phyloP scores from a whole-genome alignment of 129 eudicot genomes.

The Helichrysum umbraculigerum region DNA sequence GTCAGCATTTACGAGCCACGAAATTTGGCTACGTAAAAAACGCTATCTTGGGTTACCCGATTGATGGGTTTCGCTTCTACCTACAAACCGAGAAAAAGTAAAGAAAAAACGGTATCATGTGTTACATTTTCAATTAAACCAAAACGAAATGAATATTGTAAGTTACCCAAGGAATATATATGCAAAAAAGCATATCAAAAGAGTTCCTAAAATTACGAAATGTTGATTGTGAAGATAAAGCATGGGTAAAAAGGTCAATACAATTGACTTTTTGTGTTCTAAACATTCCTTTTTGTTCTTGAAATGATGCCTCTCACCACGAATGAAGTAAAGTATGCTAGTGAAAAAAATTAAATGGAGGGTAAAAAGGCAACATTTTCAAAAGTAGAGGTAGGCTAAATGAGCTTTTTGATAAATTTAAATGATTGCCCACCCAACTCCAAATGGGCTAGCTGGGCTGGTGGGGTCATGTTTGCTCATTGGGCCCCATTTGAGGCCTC shows the following conservation, averaged over 20 bases:
- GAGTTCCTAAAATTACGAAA: neutral
- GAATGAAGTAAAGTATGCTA: conserved; percentile 30
- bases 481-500: conserved; percentile 37
- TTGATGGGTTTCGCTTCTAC: neutral
- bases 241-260: conserved; percentile 25
- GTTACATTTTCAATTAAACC: neutral
- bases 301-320: conserved; percentile 35
- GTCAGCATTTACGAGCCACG: neutral
- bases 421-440: conserved; percentile 41
- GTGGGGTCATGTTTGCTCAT: conserved; percentile 34
- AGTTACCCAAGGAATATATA: no score
- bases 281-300: neutral
- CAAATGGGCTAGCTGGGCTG: conserved; percentile 45
- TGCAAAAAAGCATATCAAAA: neutral
- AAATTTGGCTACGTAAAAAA: neutral
- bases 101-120: no score
- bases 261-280: conserved; percentile 21
- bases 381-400: conserved; percentile 34
- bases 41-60: neutral
- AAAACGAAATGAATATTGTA: neutral
- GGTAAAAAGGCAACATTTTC: conserved; percentile 22
- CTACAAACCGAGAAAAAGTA: neutral
- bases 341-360: conserved; percentile 15
- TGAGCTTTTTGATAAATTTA: conserved; percentile 18
- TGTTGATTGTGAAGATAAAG: conserved; percentile 8